Base-by-base conservation (phyloP, 1,284 basidiomycete genomes). In the Athelia sp. region DNA sequence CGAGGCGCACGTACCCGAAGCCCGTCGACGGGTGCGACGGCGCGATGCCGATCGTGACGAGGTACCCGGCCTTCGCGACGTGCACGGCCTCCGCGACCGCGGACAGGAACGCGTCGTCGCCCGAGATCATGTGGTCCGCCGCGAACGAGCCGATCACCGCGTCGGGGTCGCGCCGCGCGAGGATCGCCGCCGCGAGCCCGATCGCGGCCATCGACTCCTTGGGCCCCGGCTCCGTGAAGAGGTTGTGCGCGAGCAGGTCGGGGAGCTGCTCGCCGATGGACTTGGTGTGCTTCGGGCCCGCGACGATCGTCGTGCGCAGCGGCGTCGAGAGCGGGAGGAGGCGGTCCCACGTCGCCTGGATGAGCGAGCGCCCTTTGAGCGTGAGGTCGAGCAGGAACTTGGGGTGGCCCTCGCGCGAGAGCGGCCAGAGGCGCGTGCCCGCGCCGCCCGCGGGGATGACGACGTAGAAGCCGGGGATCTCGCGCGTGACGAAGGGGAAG, bases 171-270 rank as follows among this genome's bases (percentile, higher is more conserved):
- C 88, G 78, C 24, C 72, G 68, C 1, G 79, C 79, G 31, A 91
- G 76, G 52, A 91, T 71, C n/a, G 87, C 87, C 4, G 88, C 88
- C 15, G 89, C 88, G 48, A 91, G 81, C 57, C 89, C 89, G 57
- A 91, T 91, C 51, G 89, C 89, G 29, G 86, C 88, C 83, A 89
- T 90, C 0, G 87, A 90, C 47, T 91, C 88, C 61, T 90, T 91
- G 15, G 89, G 85, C 21, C 87, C 86, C 2, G 88, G 88, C 62
- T 91, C 88, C 54, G 82, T 85, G 59, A 91, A 76, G 31, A 91
- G 70, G 62, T 90, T 90, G 55, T 77, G 56, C 1, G 70, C 52
- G 19, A 78, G 68, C 18, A 90, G 71, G 52, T 90, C 87, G 0
- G 87, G 87, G 11, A 90, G 75, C 60, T 90, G 87, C 49, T 84